A percentile compares a stretch with the other conserved stretches of the same genome.
These are phyloP conservation scores for Plasmodium vinckei DNA, from an alignment of 169 alveolate species.

Conservation along the genomic window DNA sequence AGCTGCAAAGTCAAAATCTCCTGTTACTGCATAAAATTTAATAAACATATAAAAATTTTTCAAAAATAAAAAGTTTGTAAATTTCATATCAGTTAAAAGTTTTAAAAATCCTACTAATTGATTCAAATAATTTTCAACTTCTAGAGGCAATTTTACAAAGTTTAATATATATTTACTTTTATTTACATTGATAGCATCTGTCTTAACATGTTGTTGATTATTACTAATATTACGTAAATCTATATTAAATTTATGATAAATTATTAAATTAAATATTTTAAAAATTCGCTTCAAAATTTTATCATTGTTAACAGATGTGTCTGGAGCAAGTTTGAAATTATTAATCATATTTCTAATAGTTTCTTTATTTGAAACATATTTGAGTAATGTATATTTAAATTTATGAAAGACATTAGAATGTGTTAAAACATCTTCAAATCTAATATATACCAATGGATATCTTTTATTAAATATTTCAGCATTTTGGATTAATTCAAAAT, in stretches of 20 bases:
- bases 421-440: conserved; percentile 55
- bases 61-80: conserved; percentile 60
- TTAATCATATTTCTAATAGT: conserved; percentile 26
- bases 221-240: conserved; percentile 6
- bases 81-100: conserved; percentile 71
- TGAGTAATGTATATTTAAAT: conserved; percentile 34
- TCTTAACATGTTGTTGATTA: not conserved
- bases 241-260: conserved; percentile 29
- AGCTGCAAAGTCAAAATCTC: conserved; percentile 49
- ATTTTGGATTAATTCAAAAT: conserved; percentile 42
- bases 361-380: conserved; percentile 16
- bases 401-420: conserved; percentile 49
- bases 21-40: conserved; percentile 58
- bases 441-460: conserved; percentile 37
- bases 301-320: conserved; percentile 34
- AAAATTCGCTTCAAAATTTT: conserved; percentile 13
- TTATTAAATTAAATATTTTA: conserved; percentile 7
- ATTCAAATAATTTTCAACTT: conserved; percentile 20
- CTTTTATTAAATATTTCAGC: conserved; percentile 36
- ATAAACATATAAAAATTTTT: conserved; percentile 56
- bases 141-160: not conserved
- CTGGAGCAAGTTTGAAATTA: conserved; percentile 47
- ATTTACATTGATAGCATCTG: not conserved
- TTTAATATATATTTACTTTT: conserved; percentile 28
- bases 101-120: conserved; percentile 70